Base-by-base conservation (phyloP, 306 rosid species). In the Aeschynomene evenia region DNA sequence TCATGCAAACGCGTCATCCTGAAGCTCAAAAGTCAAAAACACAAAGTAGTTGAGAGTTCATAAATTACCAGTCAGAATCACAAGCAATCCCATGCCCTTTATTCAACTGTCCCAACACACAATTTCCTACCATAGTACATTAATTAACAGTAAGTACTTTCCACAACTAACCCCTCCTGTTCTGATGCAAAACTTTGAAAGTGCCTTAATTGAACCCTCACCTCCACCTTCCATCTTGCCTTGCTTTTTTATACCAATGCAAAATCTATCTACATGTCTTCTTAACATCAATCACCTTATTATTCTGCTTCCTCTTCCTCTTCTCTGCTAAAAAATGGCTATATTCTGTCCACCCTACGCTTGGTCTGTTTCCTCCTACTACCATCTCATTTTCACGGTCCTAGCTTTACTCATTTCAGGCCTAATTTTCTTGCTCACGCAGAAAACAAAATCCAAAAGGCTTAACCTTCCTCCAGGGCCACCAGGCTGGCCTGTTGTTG, bases 401-500 rank as follows among this genome's bases (percentile, higher is more conserved):
- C 16, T 86, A 0, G 91, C 88, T 1, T 34, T 92, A 14, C 29
- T 88, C 64, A 0, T 94, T 9, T 77, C 98, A 3, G 63, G 55
- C 52, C 50, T 89, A 0, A 61, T 87, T 65, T 71, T 93, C 81
- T 15, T 91, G 22, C 40, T 89, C 42, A 72, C 76, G 23, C 77
- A 55, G 0, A 88, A 78, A 70, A 16, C 78, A 56, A 82, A 85
- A 31, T 83, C 90, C 15, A 85, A 63, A 14, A 51, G 10, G 7
- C 80, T 46, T 8, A 85, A 80, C 28, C 97, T 93, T 7, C 98
- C 98, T 0, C 97, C 97, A 1, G 94, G 97, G 0, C 98, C 98
- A 4, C 96, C 90, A 0, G 98, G 96, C 0, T 93, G 98, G 98
- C 98, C 98, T 3, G 23, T 93, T 21, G 97, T 90, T 4, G 98